A percentile compares a stretch with the other conserved stretches of the same genome.
phyloP scores from a whole-genome alignment of 306 rosid species.

The Herpetospermum pedunculosum region DNA sequence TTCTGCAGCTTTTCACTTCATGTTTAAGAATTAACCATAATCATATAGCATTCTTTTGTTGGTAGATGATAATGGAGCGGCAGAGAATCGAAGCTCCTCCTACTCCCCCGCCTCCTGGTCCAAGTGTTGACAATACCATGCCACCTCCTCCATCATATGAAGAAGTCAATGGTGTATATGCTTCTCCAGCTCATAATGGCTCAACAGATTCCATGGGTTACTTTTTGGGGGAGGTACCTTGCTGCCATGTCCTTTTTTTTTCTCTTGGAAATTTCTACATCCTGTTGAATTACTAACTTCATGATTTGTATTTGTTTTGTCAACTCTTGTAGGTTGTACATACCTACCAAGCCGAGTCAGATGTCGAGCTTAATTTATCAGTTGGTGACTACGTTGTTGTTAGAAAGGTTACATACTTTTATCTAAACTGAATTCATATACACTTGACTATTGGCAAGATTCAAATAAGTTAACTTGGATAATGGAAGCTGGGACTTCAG shows the following conservation, averaged over 20 bases:
- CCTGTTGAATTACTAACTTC: neutral
- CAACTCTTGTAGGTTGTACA: constrained; percentile 51
- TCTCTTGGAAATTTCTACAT: neutral
- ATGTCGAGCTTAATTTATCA: constrained; percentile 70
- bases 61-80: constrained; percentile 77
- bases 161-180: constrained; percentile 70
- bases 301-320: constrained; percentile 8
- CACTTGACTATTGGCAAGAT: neutral
- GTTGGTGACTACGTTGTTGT: constrained; percentile 78
- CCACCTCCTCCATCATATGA: constrained; percentile 91
- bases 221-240: constrained; percentile 85
- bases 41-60: constrained; percentile 11
- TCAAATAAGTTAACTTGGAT: neutral
- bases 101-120: constrained; percentile 44
- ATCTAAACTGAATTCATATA: constrained; percentile 8
- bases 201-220: constrained; percentile 55
- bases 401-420: constrained; percentile 54
- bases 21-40: neutral
- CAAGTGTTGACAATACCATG: constrained; percentile 45
- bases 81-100: constrained; percentile 83
- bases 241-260: neutral
- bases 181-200: constrained; percentile 64
- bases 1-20: neutral
- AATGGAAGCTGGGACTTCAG: neutral
- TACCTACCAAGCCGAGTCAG: constrained; percentile 76